Conservation (phyloP, 2,329 filamentous ascomycete species). For the Aspergillus sojae region DNA sequence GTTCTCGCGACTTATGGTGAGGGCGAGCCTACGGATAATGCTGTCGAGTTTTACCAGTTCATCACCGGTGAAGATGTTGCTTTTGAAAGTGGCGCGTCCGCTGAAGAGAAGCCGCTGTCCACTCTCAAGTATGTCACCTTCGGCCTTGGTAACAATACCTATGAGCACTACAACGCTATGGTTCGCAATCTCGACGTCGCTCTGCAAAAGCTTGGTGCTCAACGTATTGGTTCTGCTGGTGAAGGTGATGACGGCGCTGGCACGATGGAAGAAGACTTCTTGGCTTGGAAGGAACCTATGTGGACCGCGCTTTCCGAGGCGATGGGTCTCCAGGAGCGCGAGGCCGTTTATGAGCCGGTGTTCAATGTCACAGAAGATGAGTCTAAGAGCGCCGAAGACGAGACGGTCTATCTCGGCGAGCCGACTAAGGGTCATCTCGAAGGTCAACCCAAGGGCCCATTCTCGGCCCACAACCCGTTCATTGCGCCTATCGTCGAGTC, state of each 20-base stretch:
- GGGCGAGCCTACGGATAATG: conserved; percentile 97
- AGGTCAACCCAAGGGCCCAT: conserved; percentile 79
- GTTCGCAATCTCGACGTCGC: conserved; percentile 86
- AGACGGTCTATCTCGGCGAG: conserved; percentile 90
- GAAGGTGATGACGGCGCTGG: conserved; percentile 97
- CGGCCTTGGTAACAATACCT: conserved; percentile 97
- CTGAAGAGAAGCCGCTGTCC: conserved; percentile 70
- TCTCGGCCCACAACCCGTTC: conserved; percentile 95
- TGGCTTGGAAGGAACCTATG: conserved; percentile 99
- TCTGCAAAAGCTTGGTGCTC: conserved; percentile 78
- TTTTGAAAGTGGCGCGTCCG: conserved; percentile 70
- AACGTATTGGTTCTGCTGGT: conserved; percentile 82
- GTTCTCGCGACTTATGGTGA: conserved; percentile 97
- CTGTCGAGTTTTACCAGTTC: conserved; percentile 98
- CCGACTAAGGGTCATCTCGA: conserved; percentile 96
- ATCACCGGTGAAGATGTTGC: conserved; percentile 76
- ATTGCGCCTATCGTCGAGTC: conserved; percentile 92
- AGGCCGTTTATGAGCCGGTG: conserved; percentile 91
- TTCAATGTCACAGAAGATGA: conserved; percentile 80
- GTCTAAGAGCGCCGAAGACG: conserved; percentile 71
- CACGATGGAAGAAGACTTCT: conserved; percentile 99
- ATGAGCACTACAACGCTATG: conserved; percentile 99
- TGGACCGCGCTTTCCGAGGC: conserved; percentile 81
- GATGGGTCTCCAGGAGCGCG: conserved; percentile 90
- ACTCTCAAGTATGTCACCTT: conserved; percentile 94